These are phyloP conservation scores for Evansstolkia leycettana DNA, from an alignment of 495 filamentous ascomycete species.

Conservation along the genomic window DNA sequence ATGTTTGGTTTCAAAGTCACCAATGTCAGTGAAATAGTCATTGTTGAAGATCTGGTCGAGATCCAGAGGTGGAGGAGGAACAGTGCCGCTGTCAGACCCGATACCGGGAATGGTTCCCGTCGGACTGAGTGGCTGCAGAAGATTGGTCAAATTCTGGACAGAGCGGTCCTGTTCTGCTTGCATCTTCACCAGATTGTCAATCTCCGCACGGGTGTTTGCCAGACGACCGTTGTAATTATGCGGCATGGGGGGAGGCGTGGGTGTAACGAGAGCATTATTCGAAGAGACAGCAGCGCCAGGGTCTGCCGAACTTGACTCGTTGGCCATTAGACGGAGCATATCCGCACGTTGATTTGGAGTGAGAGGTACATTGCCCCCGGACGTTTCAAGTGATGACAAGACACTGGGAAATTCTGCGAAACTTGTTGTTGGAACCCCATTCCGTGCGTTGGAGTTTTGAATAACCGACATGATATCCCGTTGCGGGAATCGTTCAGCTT, in stretches of 20 bases:
- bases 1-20: conserved; percentile 18
- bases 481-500: conserved; percentile 29
- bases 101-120: conserved; percentile 71
- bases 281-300: conserved; percentile 12
- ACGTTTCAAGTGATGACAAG: conserved; percentile 55
- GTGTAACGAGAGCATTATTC: conserved; percentile 47
- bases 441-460: conserved; percentile 61
- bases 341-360: conserved; percentile 66
- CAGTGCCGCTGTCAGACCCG: conserved; percentile 29
- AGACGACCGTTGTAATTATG: conserved; percentile 39
- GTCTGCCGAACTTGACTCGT: conserved; percentile 24
- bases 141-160: conserved; percentile 55
- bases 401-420: conserved; percentile 61
- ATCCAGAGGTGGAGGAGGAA: conserved; percentile 38
- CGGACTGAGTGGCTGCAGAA: conserved; percentile 67
- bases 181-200: conserved; percentile 61
- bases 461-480: conserved; percentile 83
- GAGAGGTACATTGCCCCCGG: conserved; percentile 51
- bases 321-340: conserved; percentile 71
- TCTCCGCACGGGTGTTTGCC: conserved; percentile 52
- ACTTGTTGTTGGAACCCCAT: conserved; percentile 31
- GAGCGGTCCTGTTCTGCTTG: conserved; percentile 60
- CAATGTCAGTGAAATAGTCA: conserved; percentile 44
- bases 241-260: conserved; percentile 47
- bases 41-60: conserved; percentile 59